Evolutionary conservation across 2,329 filamentous ascomycete species (phyloP).

Genomic region (Xylariomycetidae sp.): DNA sequence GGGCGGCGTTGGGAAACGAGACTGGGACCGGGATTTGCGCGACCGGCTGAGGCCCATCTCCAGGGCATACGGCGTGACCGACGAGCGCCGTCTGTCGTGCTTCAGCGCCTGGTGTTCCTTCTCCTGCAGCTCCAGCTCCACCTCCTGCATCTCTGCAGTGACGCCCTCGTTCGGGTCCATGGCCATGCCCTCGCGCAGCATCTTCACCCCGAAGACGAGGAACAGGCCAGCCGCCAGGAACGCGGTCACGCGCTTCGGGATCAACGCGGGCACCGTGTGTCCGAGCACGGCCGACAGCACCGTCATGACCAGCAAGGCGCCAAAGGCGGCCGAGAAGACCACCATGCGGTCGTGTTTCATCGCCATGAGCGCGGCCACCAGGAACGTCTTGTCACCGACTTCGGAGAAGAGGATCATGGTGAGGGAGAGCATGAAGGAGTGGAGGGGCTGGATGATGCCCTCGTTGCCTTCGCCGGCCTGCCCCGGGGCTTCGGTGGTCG

Average conservation of each 20-base stretch:
- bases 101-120: conserved; percentile 75
- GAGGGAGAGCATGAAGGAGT: conserved; percentile 86
- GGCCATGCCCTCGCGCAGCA: conserved; percentile 77
- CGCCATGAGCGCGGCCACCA: conserved; percentile 95
- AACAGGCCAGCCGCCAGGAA: conserved; percentile 80
- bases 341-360: conserved; percentile 95
- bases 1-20: conserved; percentile 72
- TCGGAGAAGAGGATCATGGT: conserved; percentile 98
- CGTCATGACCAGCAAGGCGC: conserved; percentile 89
- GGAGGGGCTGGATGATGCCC: conserved; percentile 69
- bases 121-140: conserved; percentile 87
- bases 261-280: conserved; percentile 82
- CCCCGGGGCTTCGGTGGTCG: conserved; percentile 24
- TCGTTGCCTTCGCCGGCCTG: conserved; percentile 34
- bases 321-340: conserved; percentile 92
- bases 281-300: conserved; percentile 87
- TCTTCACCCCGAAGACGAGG: conserved; percentile 78
- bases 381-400: conserved; percentile 96
- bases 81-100: conserved; percentile 58
- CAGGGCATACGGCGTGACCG: conserved; percentile 67
- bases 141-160: conserved; percentile 95
- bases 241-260: conserved; percentile 86
- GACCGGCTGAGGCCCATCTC: conserved; percentile 68
- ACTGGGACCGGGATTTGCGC: conserved; percentile 66
- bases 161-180: conserved; percentile 91